These are phyloP conservation scores for Xylariaceae sp. DNA, from an alignment of 2,329 filamentous ascomycete genomes.

Conservation along the genomic window DNA sequence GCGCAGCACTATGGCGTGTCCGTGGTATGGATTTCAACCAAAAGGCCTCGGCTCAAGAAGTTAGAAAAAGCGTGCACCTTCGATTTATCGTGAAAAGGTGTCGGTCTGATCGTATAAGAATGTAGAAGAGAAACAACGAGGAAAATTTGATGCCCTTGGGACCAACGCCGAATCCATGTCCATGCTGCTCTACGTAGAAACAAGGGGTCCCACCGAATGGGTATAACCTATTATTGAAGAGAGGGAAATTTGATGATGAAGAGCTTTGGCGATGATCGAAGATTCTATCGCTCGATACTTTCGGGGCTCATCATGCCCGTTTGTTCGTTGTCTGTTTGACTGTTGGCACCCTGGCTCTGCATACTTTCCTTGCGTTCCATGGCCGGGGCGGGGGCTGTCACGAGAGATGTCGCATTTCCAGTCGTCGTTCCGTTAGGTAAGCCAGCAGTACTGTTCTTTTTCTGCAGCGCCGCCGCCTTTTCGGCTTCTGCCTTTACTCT, in stretches of 20 bases:
- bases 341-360: slow-evolving; percentile 55
- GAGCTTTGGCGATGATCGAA: not conserved
- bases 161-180: too few species aligned
- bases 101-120: too few species aligned
- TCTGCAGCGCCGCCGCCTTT: slow-evolving; percentile 47
- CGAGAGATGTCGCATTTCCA: slow-evolving; percentile 36
- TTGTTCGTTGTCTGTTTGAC: slow-evolving; percentile 64
- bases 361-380: slow-evolving; percentile 59
- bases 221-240: slow-evolving; percentile 15
- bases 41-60: too few species aligned
- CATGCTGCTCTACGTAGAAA: too few species aligned
- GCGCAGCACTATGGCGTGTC: too few species aligned
- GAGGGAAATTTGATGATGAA: not conserved
- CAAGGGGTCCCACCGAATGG: slow-evolving; percentile 21
- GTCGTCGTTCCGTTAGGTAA: slow-evolving; percentile 32
- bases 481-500: slow-evolving; percentile 36
- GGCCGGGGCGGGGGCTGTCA: slow-evolving; percentile 34
- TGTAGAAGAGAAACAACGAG: too few species aligned
- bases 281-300: slow-evolving; percentile 55
- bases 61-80: too few species aligned
- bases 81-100: too few species aligned
- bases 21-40: too few species aligned
- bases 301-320: slow-evolving; percentile 83
- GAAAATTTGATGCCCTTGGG: too few species aligned
- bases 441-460: slow-evolving; percentile 42